These are phyloP conservation scores for Cruciata laevipes DNA, from an alignment of 257 asterid genomes.

Conservation along the genomic window DNA sequence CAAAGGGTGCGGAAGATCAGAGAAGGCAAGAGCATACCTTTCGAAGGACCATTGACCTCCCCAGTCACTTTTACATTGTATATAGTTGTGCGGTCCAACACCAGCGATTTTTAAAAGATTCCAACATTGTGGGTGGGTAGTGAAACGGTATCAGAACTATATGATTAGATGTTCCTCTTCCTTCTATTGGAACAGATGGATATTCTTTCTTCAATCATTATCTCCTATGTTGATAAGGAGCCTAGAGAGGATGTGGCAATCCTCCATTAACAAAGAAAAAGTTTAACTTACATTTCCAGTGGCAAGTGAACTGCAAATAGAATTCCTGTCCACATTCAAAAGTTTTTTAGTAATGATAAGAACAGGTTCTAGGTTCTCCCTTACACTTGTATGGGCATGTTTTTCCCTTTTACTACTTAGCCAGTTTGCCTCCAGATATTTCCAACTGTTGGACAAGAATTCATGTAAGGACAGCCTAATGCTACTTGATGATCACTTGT, in stretches of 20 bases:
- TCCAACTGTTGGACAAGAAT: not conserved
- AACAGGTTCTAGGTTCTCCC: constrained; percentile 6
- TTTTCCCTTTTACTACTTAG: not conserved
- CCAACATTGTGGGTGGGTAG: constrained; percentile 4
- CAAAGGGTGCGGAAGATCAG: constrained; percentile 8
- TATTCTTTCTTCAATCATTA: constrained; percentile 10
- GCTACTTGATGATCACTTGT: not conserved
- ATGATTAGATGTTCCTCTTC: constrained; percentile 9
- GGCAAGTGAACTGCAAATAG: constrained; percentile 22
- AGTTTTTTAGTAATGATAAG: constrained; percentile 7
- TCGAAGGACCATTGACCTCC: constrained; percentile 12
- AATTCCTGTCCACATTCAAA: constrained; percentile 22
- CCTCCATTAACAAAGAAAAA: not conserved
- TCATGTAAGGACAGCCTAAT: not conserved
- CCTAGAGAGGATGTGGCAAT: constrained; percentile 15
- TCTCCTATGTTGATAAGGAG: constrained; percentile 28
- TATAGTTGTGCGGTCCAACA: constrained; percentile 26
- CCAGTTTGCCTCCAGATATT: not conserved
- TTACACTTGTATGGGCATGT: not conserved
- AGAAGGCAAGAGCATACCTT: constrained; percentile 7
- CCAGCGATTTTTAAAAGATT: constrained; percentile 11
- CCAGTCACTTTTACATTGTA: not conserved
- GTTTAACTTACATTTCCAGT: not conserved
- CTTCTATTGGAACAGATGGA: constrained; percentile 16
- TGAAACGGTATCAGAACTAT: constrained; percentile 19